Percentiles rank a stretch among this genome's conserved stretches.
Conservation (phyloP, 805 yeast species). For the Ogataea pignaliae region DNA sequence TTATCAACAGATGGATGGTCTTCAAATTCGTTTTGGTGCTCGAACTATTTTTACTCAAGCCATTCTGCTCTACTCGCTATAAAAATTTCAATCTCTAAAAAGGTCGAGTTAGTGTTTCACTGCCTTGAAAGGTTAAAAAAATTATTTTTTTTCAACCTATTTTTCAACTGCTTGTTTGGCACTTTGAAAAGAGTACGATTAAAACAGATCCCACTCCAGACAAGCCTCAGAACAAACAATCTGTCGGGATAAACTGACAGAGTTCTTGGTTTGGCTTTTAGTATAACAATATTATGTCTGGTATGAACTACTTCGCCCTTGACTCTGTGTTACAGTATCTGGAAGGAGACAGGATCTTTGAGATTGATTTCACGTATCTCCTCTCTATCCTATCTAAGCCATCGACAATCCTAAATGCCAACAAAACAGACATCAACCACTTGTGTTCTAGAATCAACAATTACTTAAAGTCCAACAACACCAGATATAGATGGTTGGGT, state of each 20-base stretch:
- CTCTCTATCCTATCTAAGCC: slow-evolving; percentile 22
- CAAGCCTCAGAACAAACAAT: too few relatives aligned
- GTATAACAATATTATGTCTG: too few relatives aligned
- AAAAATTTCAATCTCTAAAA: too few relatives aligned
- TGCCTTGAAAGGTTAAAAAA: not conserved
- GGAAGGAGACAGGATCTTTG: slow-evolving; percentile 21
- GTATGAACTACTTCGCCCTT: too few relatives aligned
- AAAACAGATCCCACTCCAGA: too few relatives aligned
- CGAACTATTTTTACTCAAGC: not conserved
- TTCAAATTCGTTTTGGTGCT: not conserved
- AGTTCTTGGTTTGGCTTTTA: too few relatives aligned
- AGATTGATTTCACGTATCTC: slow-evolving; percentile 20
- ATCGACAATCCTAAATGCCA: slow-evolving; percentile 35
- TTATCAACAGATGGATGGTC: too few relatives aligned
- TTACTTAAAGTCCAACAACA: slow-evolving; percentile 39
- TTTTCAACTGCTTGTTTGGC: too few relatives aligned
- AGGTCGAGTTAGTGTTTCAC: too few relatives aligned
- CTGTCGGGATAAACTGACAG: too few relatives aligned
- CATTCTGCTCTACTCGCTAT: not conserved
- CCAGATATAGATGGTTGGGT: slow-evolving; percentile 55
- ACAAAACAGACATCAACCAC: slow-evolving; percentile 47
- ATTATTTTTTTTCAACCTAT: not conserved
- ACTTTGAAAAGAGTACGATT: too few relatives aligned
- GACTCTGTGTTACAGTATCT: slow-evolving; percentile 17
- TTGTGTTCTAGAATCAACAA: slow-evolving; percentile 42